Evolutionary conservation across 2,329 filamentous ascomycete genomes (phyloP).

Genomic region (Fusarium ambrosium): DNA sequence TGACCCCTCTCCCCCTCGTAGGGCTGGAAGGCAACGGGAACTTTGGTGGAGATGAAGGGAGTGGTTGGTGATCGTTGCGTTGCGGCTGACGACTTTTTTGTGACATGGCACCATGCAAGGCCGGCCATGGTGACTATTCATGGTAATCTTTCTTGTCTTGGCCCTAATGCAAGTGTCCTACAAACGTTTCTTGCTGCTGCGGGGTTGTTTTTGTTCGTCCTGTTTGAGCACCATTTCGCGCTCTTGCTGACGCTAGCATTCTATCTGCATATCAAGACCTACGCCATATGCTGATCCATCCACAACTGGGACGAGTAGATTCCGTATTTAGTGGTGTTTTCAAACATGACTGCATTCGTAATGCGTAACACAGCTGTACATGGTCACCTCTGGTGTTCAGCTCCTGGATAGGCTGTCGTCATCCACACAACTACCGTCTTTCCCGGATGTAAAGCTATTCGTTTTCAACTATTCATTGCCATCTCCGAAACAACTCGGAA

Average conservation of each 20-base stretch:
- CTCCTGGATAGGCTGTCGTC: background rate
- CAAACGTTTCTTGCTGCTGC: background rate
- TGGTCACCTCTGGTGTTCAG: background rate
- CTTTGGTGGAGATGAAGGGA: conserved; percentile 2
- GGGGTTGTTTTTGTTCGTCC: background rate
- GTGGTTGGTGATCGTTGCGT: background rate
- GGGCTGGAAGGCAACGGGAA: conserved; percentile 19
- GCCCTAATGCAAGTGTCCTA: background rate
- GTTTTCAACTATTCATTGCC: background rate
- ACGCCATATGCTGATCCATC: background rate
- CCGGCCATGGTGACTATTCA: conserved; percentile 7
- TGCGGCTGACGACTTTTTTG: conserved; percentile 27
- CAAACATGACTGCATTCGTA: background rate
- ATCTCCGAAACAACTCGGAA: background rate
- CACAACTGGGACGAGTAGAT: background rate
- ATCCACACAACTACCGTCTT: background rate
- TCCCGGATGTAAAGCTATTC: too few relatives aligned
- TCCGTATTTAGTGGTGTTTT: background rate
- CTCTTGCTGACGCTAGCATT: conserved; percentile 1
- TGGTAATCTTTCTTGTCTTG: conserved; percentile 6
- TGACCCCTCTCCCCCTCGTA: conserved; percentile 14
- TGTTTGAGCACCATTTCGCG: background rate
- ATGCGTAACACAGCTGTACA: background rate
- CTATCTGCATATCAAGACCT: background rate
- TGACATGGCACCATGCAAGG: conserved; percentile 8